Evolutionary conservation across 2,329 filamentous ascomycete genomes (phyloP), one percentile per base, ranked within the genome.

Genomic region (Colletotrichum costaricense): DNA sequence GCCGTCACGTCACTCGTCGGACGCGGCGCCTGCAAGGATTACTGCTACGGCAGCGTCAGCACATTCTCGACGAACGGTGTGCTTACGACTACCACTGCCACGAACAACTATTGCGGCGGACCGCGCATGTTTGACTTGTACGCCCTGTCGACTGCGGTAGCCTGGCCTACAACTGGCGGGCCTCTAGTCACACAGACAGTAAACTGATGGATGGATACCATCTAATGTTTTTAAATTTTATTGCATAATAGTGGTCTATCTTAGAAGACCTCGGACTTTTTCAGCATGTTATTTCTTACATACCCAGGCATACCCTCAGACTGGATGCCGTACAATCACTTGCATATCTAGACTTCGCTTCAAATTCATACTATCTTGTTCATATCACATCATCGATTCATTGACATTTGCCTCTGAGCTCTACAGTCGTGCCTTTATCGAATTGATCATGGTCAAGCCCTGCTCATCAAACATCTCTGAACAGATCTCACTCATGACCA

Each of bases 111-210:
- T 30, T 83, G 81, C 66, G 81, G 82, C 33, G 82, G 77, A 0
- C 64, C 77, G 1, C 79, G 79, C 62, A 79, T 80, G 80, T 81
- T 82, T 72, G 80, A 83, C 75, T 63, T 83, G 26, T 82, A 82
- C 72, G 80, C 75, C 4, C 35, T 77, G 19, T 63, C 64, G 28
- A 75, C 74, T 4, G 65, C 67, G 1, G 74, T 75, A 7, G 69
- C 55, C 11, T 77, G 77, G 60, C 76, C 76, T 5, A 77, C 77
- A 9, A 78, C 77, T 16, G 76, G 76, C 14, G 76, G 77, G 12
- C 75, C 75, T 4, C 52, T 77, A 38, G 63, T 72, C 57, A 74
- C 72, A 8, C 46, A 59, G 26, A 73, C 70, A 1, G 70, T 67
- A 26, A 69, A 60, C 58, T 42, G 22, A 54, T n/a, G 26, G 19